Evolutionary conservation across 1,139 yeast genomes (phyloP).

Genomic region (Suhomyces bokatorum): DNA sequence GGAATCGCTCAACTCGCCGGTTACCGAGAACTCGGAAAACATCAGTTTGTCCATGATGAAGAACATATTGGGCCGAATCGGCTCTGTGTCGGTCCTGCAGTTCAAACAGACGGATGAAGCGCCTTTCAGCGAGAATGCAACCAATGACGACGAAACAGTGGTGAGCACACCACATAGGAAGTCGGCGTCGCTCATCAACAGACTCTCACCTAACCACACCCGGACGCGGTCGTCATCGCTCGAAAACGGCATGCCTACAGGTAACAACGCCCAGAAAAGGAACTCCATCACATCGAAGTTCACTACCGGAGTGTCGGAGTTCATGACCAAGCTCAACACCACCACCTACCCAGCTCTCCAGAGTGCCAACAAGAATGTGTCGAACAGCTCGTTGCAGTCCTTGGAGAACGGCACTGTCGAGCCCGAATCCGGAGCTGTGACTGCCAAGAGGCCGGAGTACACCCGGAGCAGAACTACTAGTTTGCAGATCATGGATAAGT

Average conservation of each 20-base stretch:
- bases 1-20: constrained; percentile 17
- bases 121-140: constrained; percentile 4
- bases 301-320: constrained; percentile 41
- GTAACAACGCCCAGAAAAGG: constrained; percentile 20
- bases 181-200: constrained; percentile 30
- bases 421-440: constrained; percentile 10
- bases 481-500: constrained; percentile 46
- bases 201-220: constrained; percentile 36
- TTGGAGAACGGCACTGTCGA: constrained; percentile 27
- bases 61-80: constrained; percentile 37
- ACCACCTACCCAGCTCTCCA: constrained; percentile 13
- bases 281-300: constrained; percentile 43
- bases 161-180: constrained; percentile 21
- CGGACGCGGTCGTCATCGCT: constrained; percentile 43
- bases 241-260: constrained; percentile 18
- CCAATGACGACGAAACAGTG: constrained; percentile 6
- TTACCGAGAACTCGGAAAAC: constrained; percentile 18
- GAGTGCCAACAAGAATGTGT: constrained; percentile 21
- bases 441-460: constrained; percentile 27
- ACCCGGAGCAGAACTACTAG: constrained; percentile 39
- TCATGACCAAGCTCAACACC: constrained; percentile 43
- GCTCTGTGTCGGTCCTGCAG: constrained; percentile 31
- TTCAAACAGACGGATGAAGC: constrained; percentile 11
- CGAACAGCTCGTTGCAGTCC: constrained; percentile 36
- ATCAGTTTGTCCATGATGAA: constrained; percentile 33